Evolutionary conservation across 345 rosid species (phyloP), one percentile per base, ranked within the genome.

Genomic region (Euphorbia lathyris): DNA sequence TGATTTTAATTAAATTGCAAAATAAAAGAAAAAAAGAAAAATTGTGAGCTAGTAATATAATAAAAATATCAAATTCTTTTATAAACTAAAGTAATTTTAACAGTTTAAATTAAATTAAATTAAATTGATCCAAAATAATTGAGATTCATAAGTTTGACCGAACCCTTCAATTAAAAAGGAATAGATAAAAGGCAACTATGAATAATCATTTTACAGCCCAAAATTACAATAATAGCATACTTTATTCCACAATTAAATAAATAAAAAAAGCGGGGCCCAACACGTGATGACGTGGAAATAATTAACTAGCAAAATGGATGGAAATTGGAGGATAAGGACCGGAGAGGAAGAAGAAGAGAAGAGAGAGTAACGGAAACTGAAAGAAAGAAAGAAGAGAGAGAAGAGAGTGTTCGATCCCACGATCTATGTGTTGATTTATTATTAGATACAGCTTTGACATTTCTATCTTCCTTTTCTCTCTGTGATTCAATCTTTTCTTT

Each of bases 311-410:
- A 70, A 78, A 82, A 56, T 65, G 82, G 83, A 78, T 75, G 83
- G 70, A 72, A 85, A 85, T 81, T 75, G 87, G 84, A 83, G 74
- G 90, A 84, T 73, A 78, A 86, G 84, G 78, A 84, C 89, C 50
- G 67, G 82, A 66, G 79, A n/a, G n/a, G n/a, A n/a, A n/a, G n/a
- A n/a, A n/a, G n/a, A n/a, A n/a, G n/a, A n/a, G n/a, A n/a, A n/a
- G n/a, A 70, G 81, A 38, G 77, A 73, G 82, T 62, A 66, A 77
- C 78, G 73, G 76, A 79, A 77, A 63, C 75, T 42, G 59, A 65
- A 76, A 42, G 26, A 50, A 40, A 16, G 57, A 55, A 42, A 26
- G 23, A 23, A 45, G 42, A 26, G 65, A 63, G 30, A 34, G 42
- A 60, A 29, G 67, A 19, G 14, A 11, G 40, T 17, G 57, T 52